These are phyloP conservation scores for Elsinoe australis DNA, from an alignment of 2,329 filamentous ascomycete genomes.

Conservation along the genomic window DNA sequence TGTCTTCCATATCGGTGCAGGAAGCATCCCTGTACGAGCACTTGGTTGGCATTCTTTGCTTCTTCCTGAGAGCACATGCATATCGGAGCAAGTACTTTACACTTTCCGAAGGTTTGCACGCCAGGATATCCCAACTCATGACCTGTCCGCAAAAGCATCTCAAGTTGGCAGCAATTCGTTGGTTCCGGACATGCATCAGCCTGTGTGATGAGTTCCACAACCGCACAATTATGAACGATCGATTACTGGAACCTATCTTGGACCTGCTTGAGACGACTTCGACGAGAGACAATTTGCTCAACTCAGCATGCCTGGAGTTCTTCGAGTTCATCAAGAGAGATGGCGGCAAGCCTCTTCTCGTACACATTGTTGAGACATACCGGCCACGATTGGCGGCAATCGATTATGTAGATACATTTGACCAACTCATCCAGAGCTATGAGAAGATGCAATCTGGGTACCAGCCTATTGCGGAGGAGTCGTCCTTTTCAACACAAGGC, in stretches of 20 bases:
- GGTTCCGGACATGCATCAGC: constrained; percentile 78
- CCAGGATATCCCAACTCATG: constrained; percentile 75
- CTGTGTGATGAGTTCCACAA: constrained; percentile 89
- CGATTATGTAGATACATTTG: constrained; percentile 79
- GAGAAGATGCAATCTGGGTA: constrained; percentile 66
- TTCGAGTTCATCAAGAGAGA: constrained; percentile 82
- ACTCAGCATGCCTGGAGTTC: constrained; percentile 87
- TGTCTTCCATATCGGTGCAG: constrained; percentile 59
- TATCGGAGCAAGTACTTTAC: constrained; percentile 85
- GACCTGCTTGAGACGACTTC: constrained; percentile 77
- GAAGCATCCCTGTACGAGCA: constrained; percentile 88
- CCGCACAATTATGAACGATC: constrained; percentile 71
- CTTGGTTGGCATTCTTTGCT: constrained; percentile 85
- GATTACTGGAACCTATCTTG: constrained; percentile 74
- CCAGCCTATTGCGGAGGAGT: constrained; percentile 50
- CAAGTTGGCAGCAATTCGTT: constrained; percentile 84
- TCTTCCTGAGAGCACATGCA: constrained; percentile 84
- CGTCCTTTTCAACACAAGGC: constrained; percentile 60
- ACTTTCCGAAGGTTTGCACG: constrained; percentile 66
- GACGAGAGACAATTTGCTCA: constrained; percentile 85
- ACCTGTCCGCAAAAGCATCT: constrained; percentile 81
- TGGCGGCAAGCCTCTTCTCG: constrained; percentile 70
- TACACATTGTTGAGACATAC: constrained; percentile 76
- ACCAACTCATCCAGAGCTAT: constrained; percentile 64
- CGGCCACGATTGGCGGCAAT: constrained; percentile 68